These are phyloP conservation scores for Rhazya stricta DNA, from an alignment of 257 asterid genomes.

Conservation along the genomic window DNA sequence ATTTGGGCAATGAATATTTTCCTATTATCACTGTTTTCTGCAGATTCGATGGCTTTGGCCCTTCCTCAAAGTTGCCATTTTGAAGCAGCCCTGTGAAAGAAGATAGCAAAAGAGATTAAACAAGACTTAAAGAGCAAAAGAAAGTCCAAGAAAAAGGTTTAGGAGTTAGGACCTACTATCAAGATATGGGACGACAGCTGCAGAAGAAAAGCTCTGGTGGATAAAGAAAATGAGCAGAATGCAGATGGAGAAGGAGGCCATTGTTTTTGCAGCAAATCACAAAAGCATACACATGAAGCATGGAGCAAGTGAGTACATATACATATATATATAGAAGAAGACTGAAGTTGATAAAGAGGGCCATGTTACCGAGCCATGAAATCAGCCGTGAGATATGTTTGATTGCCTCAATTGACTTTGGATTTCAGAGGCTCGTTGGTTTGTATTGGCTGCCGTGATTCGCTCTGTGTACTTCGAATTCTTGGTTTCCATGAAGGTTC, in stretches of 20 bases:
- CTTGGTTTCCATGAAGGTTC: slow-evolving; percentile 24
- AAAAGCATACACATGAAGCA: not conserved
- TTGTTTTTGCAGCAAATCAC: slow-evolving; percentile 8
- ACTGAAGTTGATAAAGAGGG: slow-evolving; percentile 6
- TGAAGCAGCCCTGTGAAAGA: slow-evolving; percentile 38
- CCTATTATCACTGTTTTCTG: slow-evolving; percentile 57
- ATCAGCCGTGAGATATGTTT: slow-evolving; percentile 51
- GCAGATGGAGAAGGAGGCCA: slow-evolving; percentile 39
- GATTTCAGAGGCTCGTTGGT: slow-evolving; percentile 1
- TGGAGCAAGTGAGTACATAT: not conserved
- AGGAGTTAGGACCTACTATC: slow-evolving; percentile 39
- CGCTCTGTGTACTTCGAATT: slow-evolving; percentile 25
- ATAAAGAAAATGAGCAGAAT: slow-evolving; percentile 28
- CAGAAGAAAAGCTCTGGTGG: slow-evolving; percentile 32
- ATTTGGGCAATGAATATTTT: slow-evolving; percentile 60
- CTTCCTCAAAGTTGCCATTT: slow-evolving; percentile 67
- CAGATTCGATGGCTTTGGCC: slow-evolving; percentile 50
- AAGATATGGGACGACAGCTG: slow-evolving; percentile 27
- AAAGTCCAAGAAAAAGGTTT: not conserved
- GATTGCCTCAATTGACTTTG: slow-evolving; percentile 20
- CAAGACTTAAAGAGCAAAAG: not conserved
- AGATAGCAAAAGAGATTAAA: not conserved
- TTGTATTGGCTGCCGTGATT: slow-evolving; percentile 38
- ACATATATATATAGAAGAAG: slow-evolving; percentile 9
- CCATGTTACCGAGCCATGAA: slow-evolving; percentile 44